phyloP scores from a whole-genome alignment of 139 green algal genomes.

The Cymbomonas tetramitiformis region DNA sequence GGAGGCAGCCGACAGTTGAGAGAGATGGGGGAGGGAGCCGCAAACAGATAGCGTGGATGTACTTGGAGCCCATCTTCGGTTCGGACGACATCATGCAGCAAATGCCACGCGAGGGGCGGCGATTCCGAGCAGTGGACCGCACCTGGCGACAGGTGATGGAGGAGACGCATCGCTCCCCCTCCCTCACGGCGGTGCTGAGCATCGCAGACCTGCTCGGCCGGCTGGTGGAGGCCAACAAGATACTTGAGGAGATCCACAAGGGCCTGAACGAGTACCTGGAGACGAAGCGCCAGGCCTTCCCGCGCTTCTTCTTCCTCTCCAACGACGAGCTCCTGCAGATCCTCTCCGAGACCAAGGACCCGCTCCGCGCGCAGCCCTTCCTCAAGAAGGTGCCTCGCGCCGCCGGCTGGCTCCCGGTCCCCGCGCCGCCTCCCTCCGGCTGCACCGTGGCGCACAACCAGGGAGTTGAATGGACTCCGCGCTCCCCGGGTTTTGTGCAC shows the following conservation, averaged over 20 bases:
- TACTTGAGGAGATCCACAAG: slow-evolving; percentile 49
- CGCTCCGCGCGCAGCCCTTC: slow-evolving; percentile 47
- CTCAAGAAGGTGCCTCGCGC: slow-evolving; percentile 50
- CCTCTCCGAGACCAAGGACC: too few relatives aligned
- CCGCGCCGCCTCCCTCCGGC: too few relatives aligned
- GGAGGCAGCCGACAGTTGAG: too few relatives aligned
- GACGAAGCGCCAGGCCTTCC: too few relatives aligned
- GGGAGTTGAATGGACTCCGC: too few relatives aligned
- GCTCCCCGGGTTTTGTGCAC: too few relatives aligned
- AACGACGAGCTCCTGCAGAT: slow-evolving; percentile 56
- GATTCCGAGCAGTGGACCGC: slow-evolving; percentile 38
- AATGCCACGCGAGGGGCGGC: slow-evolving; percentile 23
- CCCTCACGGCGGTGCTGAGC: slow-evolving; percentile 40
- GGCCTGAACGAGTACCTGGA: slow-evolving; percentile 51
- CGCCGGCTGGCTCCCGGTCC: too few relatives aligned
- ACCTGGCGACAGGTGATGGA: slow-evolving; percentile 49
- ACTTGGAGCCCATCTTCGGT: slow-evolving; percentile 32
- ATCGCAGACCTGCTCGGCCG: slow-evolving; percentile 44
- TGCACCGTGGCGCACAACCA: too few relatives aligned
- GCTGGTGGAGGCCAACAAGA: slow-evolving; percentile 37
- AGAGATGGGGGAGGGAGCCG: too few relatives aligned
- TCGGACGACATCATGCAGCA: slow-evolving; percentile 32
- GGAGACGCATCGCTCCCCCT: slow-evolving; percentile 21
- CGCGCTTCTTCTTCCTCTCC: too few relatives aligned
- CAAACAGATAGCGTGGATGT: slow-evolving; percentile 34